Percentiles rank a stretch among this genome's conserved stretches.
Evolutionary conservation across 2,329 filamentous ascomycete genomes (phyloP).

Genomic region (Alternaria arborescens): DNA sequence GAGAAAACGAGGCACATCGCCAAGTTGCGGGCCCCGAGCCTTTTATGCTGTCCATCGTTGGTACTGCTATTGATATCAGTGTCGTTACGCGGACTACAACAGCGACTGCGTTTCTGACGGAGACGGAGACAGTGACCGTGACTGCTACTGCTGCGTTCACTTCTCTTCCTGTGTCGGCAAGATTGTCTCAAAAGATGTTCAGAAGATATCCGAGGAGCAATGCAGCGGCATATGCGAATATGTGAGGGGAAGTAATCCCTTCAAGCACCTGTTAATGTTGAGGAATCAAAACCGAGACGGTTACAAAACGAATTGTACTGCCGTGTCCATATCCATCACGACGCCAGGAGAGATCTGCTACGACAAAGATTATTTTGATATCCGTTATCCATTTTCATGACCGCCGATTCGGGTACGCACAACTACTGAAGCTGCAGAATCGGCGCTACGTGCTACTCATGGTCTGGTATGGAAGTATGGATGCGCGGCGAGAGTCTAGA

Average conservation of each 20-base stretch:
- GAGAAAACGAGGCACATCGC: not conserved
- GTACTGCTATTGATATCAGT: not conserved
- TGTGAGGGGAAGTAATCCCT: not conserved
- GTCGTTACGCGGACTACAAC: not conserved
- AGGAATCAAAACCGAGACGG: not conserved
- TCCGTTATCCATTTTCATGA: not conserved
- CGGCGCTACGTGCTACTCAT: not conserved
- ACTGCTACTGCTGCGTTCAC: not conserved
- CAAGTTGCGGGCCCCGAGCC: not conserved
- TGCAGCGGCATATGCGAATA: not conserved
- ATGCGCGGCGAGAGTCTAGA: slow-evolving; percentile 32
- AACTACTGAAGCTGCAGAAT: not conserved
- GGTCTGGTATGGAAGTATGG: slow-evolving; percentile 5
- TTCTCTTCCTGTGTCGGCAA: not conserved
- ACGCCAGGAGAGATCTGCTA: too few species aligned
- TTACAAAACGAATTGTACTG: not conserved
- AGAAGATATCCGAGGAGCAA: not conserved
- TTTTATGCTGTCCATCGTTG: not conserved
- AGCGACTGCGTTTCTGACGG: not conserved
- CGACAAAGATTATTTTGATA: not conserved
- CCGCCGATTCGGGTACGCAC: not conserved
- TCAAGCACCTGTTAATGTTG: not conserved
- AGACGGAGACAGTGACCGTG: not conserved
- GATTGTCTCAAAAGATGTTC: not conserved
- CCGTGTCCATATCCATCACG: too few species aligned